These are phyloP conservation scores for Pichia sp. DNA, from an alignment of 1,139 yeast species.

Conservation along the genomic window DNA sequence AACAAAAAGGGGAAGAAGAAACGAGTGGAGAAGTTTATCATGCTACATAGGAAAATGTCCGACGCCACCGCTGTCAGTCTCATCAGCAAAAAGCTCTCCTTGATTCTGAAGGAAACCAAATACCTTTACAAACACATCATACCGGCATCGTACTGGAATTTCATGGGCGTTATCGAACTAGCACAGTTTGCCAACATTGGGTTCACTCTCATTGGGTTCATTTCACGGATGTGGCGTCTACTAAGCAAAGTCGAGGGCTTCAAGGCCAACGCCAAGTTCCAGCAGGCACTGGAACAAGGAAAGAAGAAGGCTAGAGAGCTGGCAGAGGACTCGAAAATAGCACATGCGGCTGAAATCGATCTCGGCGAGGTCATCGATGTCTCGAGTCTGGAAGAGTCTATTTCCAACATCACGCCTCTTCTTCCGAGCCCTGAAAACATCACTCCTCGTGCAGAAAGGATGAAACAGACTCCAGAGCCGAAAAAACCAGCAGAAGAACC, in stretches of 20 bases:
- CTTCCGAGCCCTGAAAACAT: too few species aligned
- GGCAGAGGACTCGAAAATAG: constrained; percentile 13
- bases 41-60: constrained; percentile 10
- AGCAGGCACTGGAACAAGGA: constrained; percentile 14
- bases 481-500: not conserved
- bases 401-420: not conserved
- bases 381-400: constrained; percentile 7
- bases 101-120: constrained; percentile 27
- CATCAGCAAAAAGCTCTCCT: constrained; percentile 17
- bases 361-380: constrained; percentile 27
- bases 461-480: too few species aligned
- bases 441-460: too few species aligned
- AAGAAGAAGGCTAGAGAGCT: constrained; percentile 13
- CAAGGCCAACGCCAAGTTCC: constrained; percentile 15
- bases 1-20: constrained; percentile 6
- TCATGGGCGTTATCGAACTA: constrained; percentile 63
- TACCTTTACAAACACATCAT: constrained; percentile 41
- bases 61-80: constrained; percentile 14
- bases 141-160: constrained; percentile 52
- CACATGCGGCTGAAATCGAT: constrained; percentile 18
- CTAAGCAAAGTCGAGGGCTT: constrained; percentile 27
- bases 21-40: not conserved
- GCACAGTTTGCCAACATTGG: constrained; percentile 81
- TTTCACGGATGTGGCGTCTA: constrained; percentile 44
- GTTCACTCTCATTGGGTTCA: constrained; percentile 56